Evolutionary conservation across 176 grass and related monocot genomes (phyloP), one percentile per base, ranked within the genome.

Genomic region (Carex myosuroides): DNA sequence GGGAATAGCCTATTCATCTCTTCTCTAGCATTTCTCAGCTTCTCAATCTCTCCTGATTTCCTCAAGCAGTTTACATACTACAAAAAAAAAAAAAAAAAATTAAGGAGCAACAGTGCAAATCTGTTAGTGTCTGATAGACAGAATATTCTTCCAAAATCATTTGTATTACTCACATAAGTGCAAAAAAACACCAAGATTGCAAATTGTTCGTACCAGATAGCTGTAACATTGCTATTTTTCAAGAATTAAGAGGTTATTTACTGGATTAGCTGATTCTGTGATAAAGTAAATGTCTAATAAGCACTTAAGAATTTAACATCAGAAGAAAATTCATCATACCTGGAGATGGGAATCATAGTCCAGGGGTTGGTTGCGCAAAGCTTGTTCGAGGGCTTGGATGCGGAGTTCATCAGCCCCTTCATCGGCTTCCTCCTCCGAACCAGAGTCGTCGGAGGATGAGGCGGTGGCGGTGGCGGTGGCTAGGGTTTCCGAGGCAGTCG

Each of bases 51-150:
- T 3, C 96, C 96, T 35, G 83, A 90, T 67, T 99, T 99, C 85
- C 93, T 95, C 87, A 99, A 50, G 69, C 85, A 93, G 6, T 89
- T 91, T 79, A 99, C 89, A 52, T 95, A 92, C 93, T 99, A 87
- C 59, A 2, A 35, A 33, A 9, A 59, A 24, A 64, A 74, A 64
- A 24, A 24, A 24, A 26, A 26, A 26, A 26, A 26, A 26, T 26
- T 26, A 26, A 26, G 26, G 26, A 26, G 26, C 26, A 26, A 26
- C 26, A 26, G 26, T 26, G 26, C 26, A 26, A 26, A 26, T 26
- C 26, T 26, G 26, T 26, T 26, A 26, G 26, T 26, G 26, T 26
- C 26, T 26, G 26, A 26, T 26, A 26, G 26, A 26, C 26, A 26
- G 26, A 26, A 26, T 26, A 26, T 26, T 26, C 26, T 26, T 26